Conservation (phyloP, 2,329 filamentous ascomycete species). For the Colletotrichum eremochloae region DNA sequence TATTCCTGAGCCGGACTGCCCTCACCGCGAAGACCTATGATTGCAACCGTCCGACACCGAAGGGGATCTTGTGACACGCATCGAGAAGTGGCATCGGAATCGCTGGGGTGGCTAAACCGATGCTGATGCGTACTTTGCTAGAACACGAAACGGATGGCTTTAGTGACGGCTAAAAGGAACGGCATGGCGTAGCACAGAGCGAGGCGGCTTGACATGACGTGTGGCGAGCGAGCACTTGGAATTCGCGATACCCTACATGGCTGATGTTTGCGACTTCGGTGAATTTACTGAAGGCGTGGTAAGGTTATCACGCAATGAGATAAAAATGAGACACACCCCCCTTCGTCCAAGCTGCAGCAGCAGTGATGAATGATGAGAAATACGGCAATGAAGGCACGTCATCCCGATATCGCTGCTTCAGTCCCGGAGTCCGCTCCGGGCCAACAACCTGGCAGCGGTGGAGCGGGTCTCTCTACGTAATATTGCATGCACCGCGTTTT, state of each 20-base stretch:
- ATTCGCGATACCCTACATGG: constrained; percentile 26
- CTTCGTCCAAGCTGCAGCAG: no score
- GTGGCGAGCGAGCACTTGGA: constrained; percentile 2
- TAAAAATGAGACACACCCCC: background rate
- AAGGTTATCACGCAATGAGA: background rate
- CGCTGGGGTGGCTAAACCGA: background rate
- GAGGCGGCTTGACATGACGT: background rate
- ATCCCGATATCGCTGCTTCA: background rate
- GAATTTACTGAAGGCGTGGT: background rate
- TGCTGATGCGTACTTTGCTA: no score
- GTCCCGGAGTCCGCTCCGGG: background rate
- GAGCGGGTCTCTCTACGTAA: background rate
- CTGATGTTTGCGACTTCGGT: background rate
- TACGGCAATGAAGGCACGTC: background rate
- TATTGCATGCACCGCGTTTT: background rate
- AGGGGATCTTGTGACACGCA: background rate
- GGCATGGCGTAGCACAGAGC: background rate
- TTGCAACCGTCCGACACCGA: background rate
- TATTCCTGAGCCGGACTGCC: background rate
- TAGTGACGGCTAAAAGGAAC: no score
- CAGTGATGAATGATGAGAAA: background rate
- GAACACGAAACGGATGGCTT: background rate
- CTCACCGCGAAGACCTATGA: no score
- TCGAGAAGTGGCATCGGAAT: background rate
- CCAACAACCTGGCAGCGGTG: background rate